Conservation (phyloP, 2,329 filamentous ascomycete species). For the Ilyonectria robusta region DNA sequence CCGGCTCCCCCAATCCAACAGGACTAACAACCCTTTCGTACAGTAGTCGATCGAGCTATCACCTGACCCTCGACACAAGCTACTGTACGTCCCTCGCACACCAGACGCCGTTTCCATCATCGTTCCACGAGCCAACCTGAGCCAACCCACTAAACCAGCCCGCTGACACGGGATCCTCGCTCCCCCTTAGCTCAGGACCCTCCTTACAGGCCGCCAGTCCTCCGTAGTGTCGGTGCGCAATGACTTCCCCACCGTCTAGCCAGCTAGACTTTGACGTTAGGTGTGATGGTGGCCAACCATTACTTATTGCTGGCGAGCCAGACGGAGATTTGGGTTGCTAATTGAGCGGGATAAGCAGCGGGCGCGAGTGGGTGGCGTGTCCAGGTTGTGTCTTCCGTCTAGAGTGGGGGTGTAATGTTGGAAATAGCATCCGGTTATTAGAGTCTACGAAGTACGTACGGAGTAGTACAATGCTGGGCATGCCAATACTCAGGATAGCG, state of each 20-base stretch:
- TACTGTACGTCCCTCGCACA: background rate
- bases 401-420: background rate
- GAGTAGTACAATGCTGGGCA: background rate
- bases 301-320: background rate
- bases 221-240: background rate
- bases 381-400: background rate
- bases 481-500: background rate
- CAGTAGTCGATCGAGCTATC: slow-evolving; percentile 16
- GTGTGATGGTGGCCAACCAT: background rate
- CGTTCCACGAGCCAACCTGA: background rate
- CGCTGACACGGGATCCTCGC: background rate
- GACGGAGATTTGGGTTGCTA: background rate
- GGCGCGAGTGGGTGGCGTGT: background rate
- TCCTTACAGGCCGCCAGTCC: background rate
- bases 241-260: background rate
- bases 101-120: background rate
- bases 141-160: background rate
- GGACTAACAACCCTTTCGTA: slow-evolving; percentile 7
- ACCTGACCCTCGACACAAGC: background rate
- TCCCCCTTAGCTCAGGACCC: background rate
- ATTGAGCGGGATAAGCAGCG: background rate
- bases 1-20: background rate
- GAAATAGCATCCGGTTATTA: background rate
- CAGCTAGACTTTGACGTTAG: background rate
- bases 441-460: background rate